phyloP scores from a whole-genome alignment of 257 asterid genomes.

The Lycium ferocissimum region DNA sequence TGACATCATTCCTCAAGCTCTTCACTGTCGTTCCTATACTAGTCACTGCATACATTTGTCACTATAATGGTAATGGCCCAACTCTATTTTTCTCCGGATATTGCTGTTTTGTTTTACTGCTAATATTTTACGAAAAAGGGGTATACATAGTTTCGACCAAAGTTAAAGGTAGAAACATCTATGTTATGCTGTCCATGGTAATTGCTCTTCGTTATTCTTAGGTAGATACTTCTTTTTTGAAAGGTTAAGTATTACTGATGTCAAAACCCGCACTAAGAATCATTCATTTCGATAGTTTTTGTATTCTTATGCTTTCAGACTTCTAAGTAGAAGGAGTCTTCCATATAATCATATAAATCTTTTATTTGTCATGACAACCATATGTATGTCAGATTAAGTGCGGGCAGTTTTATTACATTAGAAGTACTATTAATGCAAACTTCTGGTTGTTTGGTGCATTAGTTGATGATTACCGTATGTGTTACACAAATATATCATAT shows the following conservation, averaged over 20 bases:
- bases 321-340: neutral
- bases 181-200: neutral
- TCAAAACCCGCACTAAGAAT: neutral
- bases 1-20: conserved; percentile 63
- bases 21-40: conserved; percentile 85
- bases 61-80: conserved; percentile 69
- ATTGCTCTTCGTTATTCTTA: neutral
- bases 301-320: conserved; percentile 10
- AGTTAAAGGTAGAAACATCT: neutral
- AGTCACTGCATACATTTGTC: conserved; percentile 87
- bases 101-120: conserved; percentile 12
- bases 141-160: conserved; percentile 15
- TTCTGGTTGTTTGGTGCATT: conserved; percentile 15
- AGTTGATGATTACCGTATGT: neutral
- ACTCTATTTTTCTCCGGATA: neutral
- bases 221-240: neutral
- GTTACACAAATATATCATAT: neutral
- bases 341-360: neutral
- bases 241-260: neutral
- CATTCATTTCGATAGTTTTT: neutral
- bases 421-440: neutral
- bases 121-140: neutral
- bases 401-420: neutral
- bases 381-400: neutral
- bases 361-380: conserved; percentile 1